Percentiles rank a stretch among this genome's conserved stretches.
Evolutionary conservation across 352 stramenopile genomes (phyloP).

Genomic region (Globisporangium yorkense): DNA sequence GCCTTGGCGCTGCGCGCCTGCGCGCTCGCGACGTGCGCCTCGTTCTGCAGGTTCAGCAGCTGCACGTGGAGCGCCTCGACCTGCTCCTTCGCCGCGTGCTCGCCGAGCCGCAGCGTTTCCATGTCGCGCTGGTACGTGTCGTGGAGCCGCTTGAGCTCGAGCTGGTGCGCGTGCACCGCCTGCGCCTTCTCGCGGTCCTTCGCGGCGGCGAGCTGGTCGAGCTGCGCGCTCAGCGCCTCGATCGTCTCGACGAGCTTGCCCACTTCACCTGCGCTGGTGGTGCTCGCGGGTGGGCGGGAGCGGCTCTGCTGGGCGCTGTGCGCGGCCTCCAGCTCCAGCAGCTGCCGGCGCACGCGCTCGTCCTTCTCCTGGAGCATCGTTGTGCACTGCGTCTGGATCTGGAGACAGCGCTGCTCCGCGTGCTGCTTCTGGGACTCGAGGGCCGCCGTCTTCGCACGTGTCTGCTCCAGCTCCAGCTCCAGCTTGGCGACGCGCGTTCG

Average conservation of each 20-base stretch:
- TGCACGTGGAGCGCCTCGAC: constrained; percentile 35
- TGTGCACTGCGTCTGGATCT: constrained; percentile 31
- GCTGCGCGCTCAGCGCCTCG: constrained; percentile 49
- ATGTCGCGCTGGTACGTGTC: constrained; percentile 65
- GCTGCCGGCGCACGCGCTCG: constrained; percentile 41
- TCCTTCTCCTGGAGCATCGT: constrained; percentile 48
- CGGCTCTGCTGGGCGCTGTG: constrained; percentile 22
- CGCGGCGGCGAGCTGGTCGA: constrained; percentile 39
- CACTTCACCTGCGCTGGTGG: constrained; percentile 31
- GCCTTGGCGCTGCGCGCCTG: constrained; percentile 48
- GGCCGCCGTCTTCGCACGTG: constrained; percentile 15
- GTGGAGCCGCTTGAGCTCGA: constrained; percentile 53
- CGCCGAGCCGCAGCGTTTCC: constrained; percentile 51
- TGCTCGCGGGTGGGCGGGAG: background rate
- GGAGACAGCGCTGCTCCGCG: constrained; percentile 39
- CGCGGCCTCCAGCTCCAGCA: constrained; percentile 41
- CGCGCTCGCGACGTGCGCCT: constrained; percentile 39
- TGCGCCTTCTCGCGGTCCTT: constrained; percentile 35
- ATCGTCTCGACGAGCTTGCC: constrained; percentile 66
- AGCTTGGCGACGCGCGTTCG: constrained; percentile 6
- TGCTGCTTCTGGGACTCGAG: constrained; percentile 28
- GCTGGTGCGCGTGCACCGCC: constrained; percentile 31
- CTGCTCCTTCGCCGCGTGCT: constrained; percentile 58
- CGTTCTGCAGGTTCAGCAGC: constrained; percentile 42
- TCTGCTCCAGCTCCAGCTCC: constrained; percentile 25